These are phyloP conservation scores for Fraxinus platypoda DNA, from an alignment of 305 asterid genomes.

Conservation along the genomic window DNA sequence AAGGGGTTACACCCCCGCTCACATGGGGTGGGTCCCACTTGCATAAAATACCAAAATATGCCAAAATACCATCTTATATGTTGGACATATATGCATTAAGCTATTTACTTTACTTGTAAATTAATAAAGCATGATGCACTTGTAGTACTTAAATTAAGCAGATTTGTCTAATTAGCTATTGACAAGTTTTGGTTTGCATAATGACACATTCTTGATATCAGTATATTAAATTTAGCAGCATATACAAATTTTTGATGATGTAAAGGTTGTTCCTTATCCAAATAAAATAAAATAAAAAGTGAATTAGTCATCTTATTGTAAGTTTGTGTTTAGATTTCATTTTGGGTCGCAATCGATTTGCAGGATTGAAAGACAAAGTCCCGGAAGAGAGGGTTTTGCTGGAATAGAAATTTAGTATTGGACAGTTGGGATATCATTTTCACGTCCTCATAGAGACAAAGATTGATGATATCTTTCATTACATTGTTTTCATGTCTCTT, in stretches of 20 bases:
- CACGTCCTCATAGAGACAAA: background rate
- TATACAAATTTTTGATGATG: background rate
- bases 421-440: constrained; percentile 13
- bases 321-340: background rate
- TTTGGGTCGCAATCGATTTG: constrained; percentile 3
- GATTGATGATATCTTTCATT: background rate
- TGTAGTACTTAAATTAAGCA: background rate
- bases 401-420: background rate
- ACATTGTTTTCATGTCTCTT: background rate
- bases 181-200: background rate
- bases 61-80: background rate
- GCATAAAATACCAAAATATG: no score
- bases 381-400: constrained; percentile 3
- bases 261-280: constrained; percentile 6
- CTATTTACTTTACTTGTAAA: background rate
- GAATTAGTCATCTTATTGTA: background rate
- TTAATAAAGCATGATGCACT: background rate
- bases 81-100: background rate
- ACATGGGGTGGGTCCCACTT: no score
- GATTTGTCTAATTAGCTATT: background rate
- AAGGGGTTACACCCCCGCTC: no score
- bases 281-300: background rate
- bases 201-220: background rate
- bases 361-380: background rate
- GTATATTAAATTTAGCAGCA: background rate